Evolutionary conservation across 192 early-diverging fungal species (phyloP), one percentile per base, ranked within the genome.

Genomic region (Mortierella antarctica): DNA sequence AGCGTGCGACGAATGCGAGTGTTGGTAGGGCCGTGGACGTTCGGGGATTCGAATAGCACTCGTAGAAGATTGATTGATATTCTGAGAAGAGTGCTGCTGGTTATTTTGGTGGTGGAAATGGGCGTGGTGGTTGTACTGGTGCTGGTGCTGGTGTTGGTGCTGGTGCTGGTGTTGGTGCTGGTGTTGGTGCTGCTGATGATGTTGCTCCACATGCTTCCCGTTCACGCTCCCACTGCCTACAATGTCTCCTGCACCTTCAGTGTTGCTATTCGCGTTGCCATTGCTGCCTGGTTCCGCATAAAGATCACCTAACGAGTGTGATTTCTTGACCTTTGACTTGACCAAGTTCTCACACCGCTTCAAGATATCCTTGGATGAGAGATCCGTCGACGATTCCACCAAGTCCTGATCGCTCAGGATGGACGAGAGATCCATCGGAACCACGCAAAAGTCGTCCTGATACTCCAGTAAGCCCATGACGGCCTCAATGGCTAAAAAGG

Each of bases 401-500:
- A 86, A 75, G 17, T 82, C 79, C 56, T 86, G 79, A 42, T 86
- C 86, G 40, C 83, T 79, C 6, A 89, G 65, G 21, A 89, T 77
- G 12, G 87, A 83, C 0, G 82, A 82, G 58, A 89, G 72, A 69
- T 89, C 87, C 66, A 88, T 86, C 6, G 88, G 88, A 5, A 94
- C 86, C 72, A 89, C 73, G 79, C 92, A 93, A 62, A 93, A 86
- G 12, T 81, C 77, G 59, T 91, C 90, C 55, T 91, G 88, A 53
- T 88, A 86, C 58, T 88, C 86, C 81, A 93, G 76, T 5, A 94
- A 73, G 59, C 85, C 87, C 79, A 92, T 87, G 12, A 93, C 86
- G 14, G 87, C 91, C 23, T 87, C 83, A 65, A 91, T 93, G 3
- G 92, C 91, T 46, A 89, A 85, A 60, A 91, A 90, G 48, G 90